These are phyloP conservation scores for Heracleum sosnowskyi DNA, from an alignment of 129 eudicot species.

Conservation along the genomic window DNA sequence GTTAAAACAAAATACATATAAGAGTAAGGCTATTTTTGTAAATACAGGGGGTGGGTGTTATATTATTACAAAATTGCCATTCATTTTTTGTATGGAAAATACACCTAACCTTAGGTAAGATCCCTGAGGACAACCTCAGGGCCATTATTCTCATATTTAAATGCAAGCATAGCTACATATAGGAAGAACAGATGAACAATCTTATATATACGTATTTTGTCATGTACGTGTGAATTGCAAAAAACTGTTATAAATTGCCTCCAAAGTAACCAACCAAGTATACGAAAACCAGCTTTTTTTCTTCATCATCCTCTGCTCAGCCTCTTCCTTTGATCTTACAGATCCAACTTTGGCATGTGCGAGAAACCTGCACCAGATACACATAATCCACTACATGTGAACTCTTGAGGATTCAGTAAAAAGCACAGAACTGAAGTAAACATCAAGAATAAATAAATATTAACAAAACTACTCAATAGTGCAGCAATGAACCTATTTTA, in stretches of 20 bases:
- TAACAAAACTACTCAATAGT: neutral
- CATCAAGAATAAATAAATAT: neutral
- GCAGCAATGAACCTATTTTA: neutral
- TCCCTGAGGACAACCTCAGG: too few species aligned
- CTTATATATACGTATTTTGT: neutral
- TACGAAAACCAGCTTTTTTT: constrained; percentile 87
- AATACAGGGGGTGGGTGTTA: too few species aligned
- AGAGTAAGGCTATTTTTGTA: too few species aligned
- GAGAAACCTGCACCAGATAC: constrained; percentile 62
- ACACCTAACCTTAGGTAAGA: too few species aligned
- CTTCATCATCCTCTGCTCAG: constrained; percentile 73
- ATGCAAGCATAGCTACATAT: neutral
- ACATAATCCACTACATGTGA: constrained; percentile 11
- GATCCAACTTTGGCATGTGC: constrained; percentile 98
- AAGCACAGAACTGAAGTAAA: neutral
- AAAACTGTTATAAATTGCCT: constrained; percentile 1
- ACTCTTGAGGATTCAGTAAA: constrained; percentile 13
- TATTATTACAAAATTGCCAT: too few species aligned
- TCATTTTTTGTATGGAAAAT: too few species aligned
- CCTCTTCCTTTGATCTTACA: constrained; percentile 88
- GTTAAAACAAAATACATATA: too few species aligned
- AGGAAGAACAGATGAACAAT: neutral
- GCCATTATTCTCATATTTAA: too few species aligned
- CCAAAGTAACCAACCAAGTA: constrained; percentile 51
- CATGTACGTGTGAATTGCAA: neutral